Base-by-base conservation (phyloP, 306 rosid species). In the Prunus salicina region DNA sequence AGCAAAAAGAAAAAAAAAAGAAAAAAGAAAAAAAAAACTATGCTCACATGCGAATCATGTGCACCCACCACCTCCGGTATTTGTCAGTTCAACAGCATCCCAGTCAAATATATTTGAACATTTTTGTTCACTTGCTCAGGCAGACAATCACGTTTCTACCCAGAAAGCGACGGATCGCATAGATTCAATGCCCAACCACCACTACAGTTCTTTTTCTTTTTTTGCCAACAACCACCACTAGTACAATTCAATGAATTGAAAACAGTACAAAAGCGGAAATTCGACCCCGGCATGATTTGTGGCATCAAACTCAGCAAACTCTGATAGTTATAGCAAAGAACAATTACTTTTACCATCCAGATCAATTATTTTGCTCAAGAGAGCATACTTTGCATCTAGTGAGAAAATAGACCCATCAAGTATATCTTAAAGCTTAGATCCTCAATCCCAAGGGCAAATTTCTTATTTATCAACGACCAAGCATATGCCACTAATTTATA, bases 21-120 rank as follows among this genome's bases (percentile, higher is more conserved):
- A 38, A 6, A 38, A 6, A 38, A 38, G 0, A 2, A 6, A 6
- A 46, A 67, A 67, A 8, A 22, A 57, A 53, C 5, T 38, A 64
- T 6, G 68, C 57, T 16, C 77, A 45, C 77, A 45, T 73, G 77
- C 25, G 57, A 43, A 57, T 22, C 69, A 73, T 5, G 56, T 72
- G 76, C 66, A 41, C 41, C 55, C 6, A 49, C 43, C 3, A 49
- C 77, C 69, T 43, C 25, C 5, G 13, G 12, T 34, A 19, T 22
- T 15, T 60, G 72, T 43, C 43, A 27, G 72, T 30, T 19, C 12
- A 50, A 50, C 15, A 30, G 13, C 76, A 57, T 3, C 38, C 69
- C 41, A 67, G 27, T 68, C 74, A 67, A 28, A 34, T 43, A 45
- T 12, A 27, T 61, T 5, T 11, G n/a, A 47, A 14, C 41, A 7